phyloP scores from a whole-genome alignment of 2,329 filamentous ascomycete species.

The Talaromyces sp. region DNA sequence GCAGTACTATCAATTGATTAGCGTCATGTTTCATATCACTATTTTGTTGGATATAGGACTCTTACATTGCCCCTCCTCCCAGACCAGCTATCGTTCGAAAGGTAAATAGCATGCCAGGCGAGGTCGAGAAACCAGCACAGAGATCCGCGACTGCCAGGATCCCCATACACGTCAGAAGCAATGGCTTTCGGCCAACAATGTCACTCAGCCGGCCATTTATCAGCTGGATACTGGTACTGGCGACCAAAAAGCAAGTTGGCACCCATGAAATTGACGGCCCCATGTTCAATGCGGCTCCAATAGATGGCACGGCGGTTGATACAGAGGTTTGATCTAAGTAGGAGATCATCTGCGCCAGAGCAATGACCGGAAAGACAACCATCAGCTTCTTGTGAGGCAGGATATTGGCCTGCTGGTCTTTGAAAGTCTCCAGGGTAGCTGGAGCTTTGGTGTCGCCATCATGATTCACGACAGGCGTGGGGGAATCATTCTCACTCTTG shows the following conservation, averaged over 20 bases:
- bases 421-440: slow-evolving; percentile 7
- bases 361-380: slow-evolving; percentile 9
- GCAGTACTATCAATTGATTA: slow-evolving; percentile 27
- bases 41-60: not conserved
- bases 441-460: not conserved
- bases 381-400: slow-evolving; percentile 8
- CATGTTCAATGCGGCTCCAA: slow-evolving; percentile 1
- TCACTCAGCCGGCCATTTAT: slow-evolving; percentile 56
- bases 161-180: slow-evolving; percentile 47
- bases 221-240: slow-evolving; percentile 49
- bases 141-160: slow-evolving; percentile 50
- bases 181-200: slow-evolving; percentile 52
- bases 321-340: slow-evolving; percentile 8
- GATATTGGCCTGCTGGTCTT: slow-evolving; percentile 8
- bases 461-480: not conserved
- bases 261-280: slow-evolving; percentile 15
- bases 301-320: slow-evolving; percentile 8
- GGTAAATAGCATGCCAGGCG: slow-evolving; percentile 51
- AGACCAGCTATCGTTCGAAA: slow-evolving; percentile 54
- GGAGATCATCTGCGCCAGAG: slow-evolving; percentile 8
- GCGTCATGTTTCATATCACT: not conserved
- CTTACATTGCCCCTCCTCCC: slow-evolving; percentile 50
- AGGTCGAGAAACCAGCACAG: slow-evolving; percentile 50
- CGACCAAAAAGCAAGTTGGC: slow-evolving; percentile 21
- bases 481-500: not conserved